Base-by-base conservation (phyloP, 345 rosid species). In the Lagerstroemia speciosa region DNA sequence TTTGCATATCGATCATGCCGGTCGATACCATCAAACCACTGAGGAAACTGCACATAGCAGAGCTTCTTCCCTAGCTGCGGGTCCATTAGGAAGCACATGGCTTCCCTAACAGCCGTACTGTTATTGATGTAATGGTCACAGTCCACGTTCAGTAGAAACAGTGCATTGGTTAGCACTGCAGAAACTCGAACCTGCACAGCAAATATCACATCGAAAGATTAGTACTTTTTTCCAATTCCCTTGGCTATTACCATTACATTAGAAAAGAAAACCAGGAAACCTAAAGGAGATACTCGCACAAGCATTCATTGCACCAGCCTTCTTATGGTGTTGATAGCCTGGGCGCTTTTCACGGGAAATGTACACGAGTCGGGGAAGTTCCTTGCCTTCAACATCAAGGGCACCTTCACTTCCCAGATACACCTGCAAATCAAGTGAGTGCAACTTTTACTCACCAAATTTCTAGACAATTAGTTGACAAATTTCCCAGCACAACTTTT, bases 241-340 rank as follows among this genome's bases (percentile, higher is more conserved):
- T 26, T 58, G 12, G 29, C 29, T 8, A 58, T 58, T 12, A 58
- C 1, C 26, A 26, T 38, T 14, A 1, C 43, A 38, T 38, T 7
- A 69, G 37, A 63, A 37, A 46, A 30, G 34, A 45, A 27, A 20
- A n/a, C 45, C 60, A 29, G 1, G 31, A 20, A 52, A 20, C 5
- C 26, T 71, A 34, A 40, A 63, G 66, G n/a, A n/a, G n/a, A 30
- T 31, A 67, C 82, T 78, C 69, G 90, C 98, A 80, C 87, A 77
- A 79, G 97, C 93, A 78, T 93, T 93, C 98, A 87, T 87, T 72
- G 98, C 97, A 76, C 98, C 98, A 8, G 97, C 98, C 82, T 93
- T 93, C 92, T 93, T 93, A 87, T 93, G 98, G 73, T 93, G 98
- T 9, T 66, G 79, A 76, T 93, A 89, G 58, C 98, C 92, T 64